A percentile compares a stretch with the other conserved stretches of the same genome.
These are phyloP conservation scores for Pyrus pyrifolia DNA, from an alignment of 306 rosid species.

Conservation along the genomic window DNA sequence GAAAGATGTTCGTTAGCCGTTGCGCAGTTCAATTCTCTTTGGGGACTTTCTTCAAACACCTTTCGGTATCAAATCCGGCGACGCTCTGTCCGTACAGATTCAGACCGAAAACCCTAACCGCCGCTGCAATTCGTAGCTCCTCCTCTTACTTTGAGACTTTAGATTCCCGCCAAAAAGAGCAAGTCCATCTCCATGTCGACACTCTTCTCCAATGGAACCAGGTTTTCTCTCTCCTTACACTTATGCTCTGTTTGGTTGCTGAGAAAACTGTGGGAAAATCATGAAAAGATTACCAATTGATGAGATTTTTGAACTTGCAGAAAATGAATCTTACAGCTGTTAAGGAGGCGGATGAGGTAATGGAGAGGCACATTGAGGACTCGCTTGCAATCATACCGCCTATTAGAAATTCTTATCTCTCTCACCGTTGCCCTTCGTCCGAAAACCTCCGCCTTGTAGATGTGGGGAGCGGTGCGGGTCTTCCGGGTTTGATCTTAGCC, in stretches of 20 bases:
- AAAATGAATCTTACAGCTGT: conserved; percentile 83
- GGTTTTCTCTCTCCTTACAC: conserved; percentile 23
- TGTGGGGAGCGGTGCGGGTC: conserved; percentile 91
- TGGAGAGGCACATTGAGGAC: conserved; percentile 92
- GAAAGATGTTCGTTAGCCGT: conserved; percentile 34
- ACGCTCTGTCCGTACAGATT: conserved; percentile 23
- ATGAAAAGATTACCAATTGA: not conserved
- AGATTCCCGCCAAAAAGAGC: conserved; percentile 54
- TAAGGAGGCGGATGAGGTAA: conserved; percentile 52
- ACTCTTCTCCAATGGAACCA: conserved; percentile 90
- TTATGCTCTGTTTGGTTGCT: not conserved
- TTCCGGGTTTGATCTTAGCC: conserved; percentile 82
- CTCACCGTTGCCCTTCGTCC: conserved; percentile 23
- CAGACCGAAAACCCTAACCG: conserved; percentile 17
- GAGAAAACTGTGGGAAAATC: not conserved
- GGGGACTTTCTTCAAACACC: conserved; percentile 75
- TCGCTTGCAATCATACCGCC: conserved; percentile 77
- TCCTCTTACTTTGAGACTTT: conserved; percentile 42
- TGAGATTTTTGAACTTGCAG: conserved; percentile 24
- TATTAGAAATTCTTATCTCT: conserved; percentile 35
- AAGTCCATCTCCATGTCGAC: conserved; percentile 65
- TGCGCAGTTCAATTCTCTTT: conserved; percentile 26
- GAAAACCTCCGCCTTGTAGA: conserved; percentile 51
- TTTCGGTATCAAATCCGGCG: conserved; percentile 25
- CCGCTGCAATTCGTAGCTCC: not conserved